Conservation (phyloP, 495 filamentous ascomycete genomes). For the Cairneyella variabilis region DNA sequence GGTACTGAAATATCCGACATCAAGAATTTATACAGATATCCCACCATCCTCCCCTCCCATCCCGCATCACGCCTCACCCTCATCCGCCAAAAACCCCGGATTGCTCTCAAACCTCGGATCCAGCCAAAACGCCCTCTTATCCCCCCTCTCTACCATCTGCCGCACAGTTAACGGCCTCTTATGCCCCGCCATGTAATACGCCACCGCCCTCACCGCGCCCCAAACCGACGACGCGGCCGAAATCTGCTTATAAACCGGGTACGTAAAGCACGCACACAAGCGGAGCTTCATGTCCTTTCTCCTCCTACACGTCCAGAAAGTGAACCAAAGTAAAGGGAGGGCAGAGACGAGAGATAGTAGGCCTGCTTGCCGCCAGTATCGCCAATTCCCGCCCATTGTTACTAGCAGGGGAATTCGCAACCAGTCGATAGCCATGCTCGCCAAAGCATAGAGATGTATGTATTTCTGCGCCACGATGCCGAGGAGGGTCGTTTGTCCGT, state of each 20-base stretch:
- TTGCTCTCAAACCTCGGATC: constrained; percentile 10
- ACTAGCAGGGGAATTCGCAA: constrained; percentile 6
- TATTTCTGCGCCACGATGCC: constrained; percentile 10
- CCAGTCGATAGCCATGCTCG: constrained; percentile 3
- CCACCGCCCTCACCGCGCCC: constrained; percentile 3
- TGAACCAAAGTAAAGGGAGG: constrained; percentile 5
- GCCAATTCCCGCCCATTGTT: not conserved
- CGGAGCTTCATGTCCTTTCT: constrained; percentile 7
- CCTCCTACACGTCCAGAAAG: not conserved
- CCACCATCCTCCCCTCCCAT: too few species aligned
- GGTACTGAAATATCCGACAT: too few species aligned
- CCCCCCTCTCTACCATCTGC: constrained; percentile 7
- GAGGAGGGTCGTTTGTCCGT: constrained; percentile 3
- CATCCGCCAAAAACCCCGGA: constrained; percentile 10
- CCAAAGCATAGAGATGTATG: constrained; percentile 1
- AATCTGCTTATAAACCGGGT: constrained; percentile 10
- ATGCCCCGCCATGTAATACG: constrained; percentile 10
- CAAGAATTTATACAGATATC: too few species aligned
- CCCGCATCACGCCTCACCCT: too few species aligned
- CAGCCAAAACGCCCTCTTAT: constrained; percentile 7
- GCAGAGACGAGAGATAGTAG: constrained; percentile 5
- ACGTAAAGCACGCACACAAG: constrained; percentile 8
- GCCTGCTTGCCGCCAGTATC: constrained; percentile 1
- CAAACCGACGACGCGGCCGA: constrained; percentile 5
- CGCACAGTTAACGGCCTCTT: not conserved